Evolutionary conservation across 768 basidiomycete species (phyloP).

Genomic region (Dentipellis fragilis): DNA sequence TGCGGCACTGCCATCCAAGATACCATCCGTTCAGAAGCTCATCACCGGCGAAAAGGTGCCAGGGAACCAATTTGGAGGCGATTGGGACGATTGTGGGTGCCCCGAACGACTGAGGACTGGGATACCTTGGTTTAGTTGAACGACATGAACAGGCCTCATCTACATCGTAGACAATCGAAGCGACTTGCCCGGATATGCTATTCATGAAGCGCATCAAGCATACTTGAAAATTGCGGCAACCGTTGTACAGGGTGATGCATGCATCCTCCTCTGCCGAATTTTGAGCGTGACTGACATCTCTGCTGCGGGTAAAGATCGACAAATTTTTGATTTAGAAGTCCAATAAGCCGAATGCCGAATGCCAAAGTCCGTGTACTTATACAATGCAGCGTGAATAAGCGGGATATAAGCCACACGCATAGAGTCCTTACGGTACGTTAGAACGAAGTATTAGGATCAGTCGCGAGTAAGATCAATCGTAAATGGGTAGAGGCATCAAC

Average conservation of each 20-base stretch:
- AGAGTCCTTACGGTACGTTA: not conserved
- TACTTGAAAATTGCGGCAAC: not conserved
- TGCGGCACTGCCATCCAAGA: not conserved
- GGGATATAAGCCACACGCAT: not conserved
- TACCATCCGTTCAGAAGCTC: not conserved
- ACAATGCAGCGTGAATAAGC: not conserved
- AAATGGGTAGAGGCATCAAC: slow-evolving; percentile 66
- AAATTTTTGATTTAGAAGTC: not conserved
- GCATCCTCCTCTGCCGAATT: not conserved
- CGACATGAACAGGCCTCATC: not conserved
- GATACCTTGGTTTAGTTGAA: not conserved
- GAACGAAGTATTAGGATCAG: no score
- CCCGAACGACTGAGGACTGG: not conserved
- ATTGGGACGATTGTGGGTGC: not conserved
- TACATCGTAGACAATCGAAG: not conserved
- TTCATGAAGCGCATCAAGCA: not conserved
- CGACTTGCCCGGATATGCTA: not conserved
- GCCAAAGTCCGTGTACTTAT: not conserved
- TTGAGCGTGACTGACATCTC: no score
- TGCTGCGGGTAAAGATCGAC: not conserved
- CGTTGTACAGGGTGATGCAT: not conserved
- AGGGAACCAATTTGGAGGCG: not conserved
- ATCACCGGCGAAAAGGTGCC: not conserved
- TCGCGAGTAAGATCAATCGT: slow-evolving; percentile 30
- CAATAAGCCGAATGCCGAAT: not conserved